phyloP scores from a whole-genome alignment of 176 grass and related monocot species.

The Phoenix dactylifera region DNA sequence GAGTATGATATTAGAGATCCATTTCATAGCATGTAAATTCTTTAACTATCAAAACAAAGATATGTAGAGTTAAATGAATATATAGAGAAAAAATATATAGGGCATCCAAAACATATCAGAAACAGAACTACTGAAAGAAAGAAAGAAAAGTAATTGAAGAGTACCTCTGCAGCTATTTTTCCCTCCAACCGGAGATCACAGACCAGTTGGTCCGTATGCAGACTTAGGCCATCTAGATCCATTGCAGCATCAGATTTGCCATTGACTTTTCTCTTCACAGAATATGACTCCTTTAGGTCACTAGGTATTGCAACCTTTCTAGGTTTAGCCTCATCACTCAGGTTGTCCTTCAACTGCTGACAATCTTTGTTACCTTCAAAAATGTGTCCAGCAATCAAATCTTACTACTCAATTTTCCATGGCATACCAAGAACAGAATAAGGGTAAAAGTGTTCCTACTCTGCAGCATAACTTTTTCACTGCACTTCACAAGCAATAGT shows the following conservation, averaged over 20 bases:
- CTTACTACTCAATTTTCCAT: too few relatives aligned
- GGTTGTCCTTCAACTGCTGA: slow-evolving; percentile 22
- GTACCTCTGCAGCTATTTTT: slow-evolving; percentile 57
- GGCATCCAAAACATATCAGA: not conserved
- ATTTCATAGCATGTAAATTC: too few relatives aligned
- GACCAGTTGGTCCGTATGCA: slow-evolving; percentile 11
- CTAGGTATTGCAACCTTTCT: slow-evolving; percentile 12
- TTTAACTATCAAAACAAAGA: too few relatives aligned
- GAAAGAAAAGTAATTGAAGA: not conserved
- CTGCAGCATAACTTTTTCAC: too few relatives aligned
- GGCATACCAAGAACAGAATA: too few relatives aligned
- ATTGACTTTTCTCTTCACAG: slow-evolving; percentile 23
- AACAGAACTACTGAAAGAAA: slow-evolving; percentile 3
- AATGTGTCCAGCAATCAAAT: slow-evolving; percentile 3
- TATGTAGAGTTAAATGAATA: not conserved
- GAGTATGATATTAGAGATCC: too few relatives aligned
- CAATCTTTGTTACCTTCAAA: slow-evolving; percentile 25
- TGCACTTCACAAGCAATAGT: too few relatives aligned
- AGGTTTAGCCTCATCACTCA: slow-evolving; percentile 18
- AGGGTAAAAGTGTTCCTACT: too few relatives aligned
- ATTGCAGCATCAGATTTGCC: slow-evolving; percentile 17
- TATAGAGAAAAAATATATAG: slow-evolving; percentile 2
- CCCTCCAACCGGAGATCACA: slow-evolving; percentile 66
- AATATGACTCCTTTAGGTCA: slow-evolving; percentile 23
- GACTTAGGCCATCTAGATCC: slow-evolving; percentile 28